Evolutionary conservation across 176 grass and related monocot genomes (phyloP).

Genomic region (Pharus latifolius): DNA sequence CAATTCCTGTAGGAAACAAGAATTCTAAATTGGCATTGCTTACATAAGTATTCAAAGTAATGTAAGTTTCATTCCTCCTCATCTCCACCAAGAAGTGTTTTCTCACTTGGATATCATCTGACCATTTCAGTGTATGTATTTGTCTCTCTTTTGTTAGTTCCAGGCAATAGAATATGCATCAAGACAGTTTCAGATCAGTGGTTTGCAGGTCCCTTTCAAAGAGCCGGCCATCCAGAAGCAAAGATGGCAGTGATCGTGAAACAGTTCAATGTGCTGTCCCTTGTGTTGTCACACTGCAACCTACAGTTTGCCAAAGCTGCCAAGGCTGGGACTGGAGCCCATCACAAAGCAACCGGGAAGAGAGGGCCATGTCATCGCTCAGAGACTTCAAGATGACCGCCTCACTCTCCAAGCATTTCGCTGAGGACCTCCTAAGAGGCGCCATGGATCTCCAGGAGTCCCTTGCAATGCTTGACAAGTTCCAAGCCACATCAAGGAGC

Average conservation of each 20-base stretch:
- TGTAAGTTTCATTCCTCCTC: conserved; percentile 16
- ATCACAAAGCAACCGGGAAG: conserved; percentile 21
- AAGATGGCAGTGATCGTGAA: conserved; percentile 27
- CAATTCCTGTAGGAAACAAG: neutral
- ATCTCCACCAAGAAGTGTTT: neutral
- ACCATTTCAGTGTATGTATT: conserved; percentile 13
- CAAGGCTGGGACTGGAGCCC: conserved; percentile 9
- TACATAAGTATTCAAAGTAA: neutral
- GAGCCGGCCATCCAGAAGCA: conserved; percentile 25
- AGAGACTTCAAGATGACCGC: conserved; percentile 33
- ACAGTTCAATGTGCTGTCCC: neutral
- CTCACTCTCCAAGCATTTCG: conserved; percentile 44
- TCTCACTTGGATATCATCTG: conserved; percentile 11
- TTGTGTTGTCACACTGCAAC: conserved; percentile 40
- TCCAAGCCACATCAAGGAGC: conserved; percentile 35
- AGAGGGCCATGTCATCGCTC: conserved; percentile 29
- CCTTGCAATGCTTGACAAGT: conserved; percentile 60
- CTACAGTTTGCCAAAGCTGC: conserved; percentile 16
- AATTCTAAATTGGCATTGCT: neutral
- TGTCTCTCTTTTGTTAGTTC: neutral
- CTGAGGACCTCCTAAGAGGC: conserved; percentile 58
- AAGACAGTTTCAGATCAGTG: conserved; percentile 73
- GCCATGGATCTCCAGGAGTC: conserved; percentile 78
- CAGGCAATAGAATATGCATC: conserved; percentile 55
- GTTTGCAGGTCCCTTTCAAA: conserved; percentile 86